phyloP scores from a whole-genome alignment of 2,329 filamentous ascomycete genomes.

The Ascocoryne sarcoides region DNA sequence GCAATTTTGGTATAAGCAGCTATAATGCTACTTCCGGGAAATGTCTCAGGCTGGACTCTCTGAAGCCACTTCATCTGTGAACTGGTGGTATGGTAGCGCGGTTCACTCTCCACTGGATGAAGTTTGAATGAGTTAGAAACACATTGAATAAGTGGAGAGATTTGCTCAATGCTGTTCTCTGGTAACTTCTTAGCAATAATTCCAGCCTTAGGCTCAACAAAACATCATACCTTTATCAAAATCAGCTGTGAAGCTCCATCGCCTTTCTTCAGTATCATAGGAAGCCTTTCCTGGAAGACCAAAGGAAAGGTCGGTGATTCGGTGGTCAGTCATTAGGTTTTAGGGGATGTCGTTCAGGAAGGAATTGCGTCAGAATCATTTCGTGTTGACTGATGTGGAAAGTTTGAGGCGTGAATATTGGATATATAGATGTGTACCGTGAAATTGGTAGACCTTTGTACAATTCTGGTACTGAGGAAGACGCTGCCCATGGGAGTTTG shows the following conservation, averaged over 20 bases:
- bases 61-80: slow-evolving; percentile 19
- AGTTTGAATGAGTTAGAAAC: slow-evolving; percentile 15
- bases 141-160: slow-evolving; percentile 21
- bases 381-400: too few species aligned
- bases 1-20: neutral
- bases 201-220: neutral
- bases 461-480: too few species aligned
- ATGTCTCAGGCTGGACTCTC: slow-evolving; percentile 20
- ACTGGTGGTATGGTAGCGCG: slow-evolving; percentile 5
- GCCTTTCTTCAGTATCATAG: slow-evolving; percentile 32
- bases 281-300: slow-evolving; percentile 43
- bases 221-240: slow-evolving; percentile 12
- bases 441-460: too few species aligned
- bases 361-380: slow-evolving; percentile 19
- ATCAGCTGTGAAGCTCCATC: slow-evolving; percentile 26
- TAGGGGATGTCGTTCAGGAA: slow-evolving; percentile 12
- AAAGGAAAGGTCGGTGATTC: slow-evolving; percentile 39
- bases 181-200: slow-evolving; percentile 7
- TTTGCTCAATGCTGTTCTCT: slow-evolving; percentile 20
- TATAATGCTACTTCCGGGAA: slow-evolving; percentile 13
- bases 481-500: too few species aligned
- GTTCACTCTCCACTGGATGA: slow-evolving; percentile 8
- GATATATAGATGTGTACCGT: too few species aligned
- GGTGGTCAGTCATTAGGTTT: slow-evolving; percentile 43
- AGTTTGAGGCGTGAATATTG: too few species aligned